Conservation (phyloP, 2,329 filamentous ascomycete species). For the Diaporthe batatas region DNA sequence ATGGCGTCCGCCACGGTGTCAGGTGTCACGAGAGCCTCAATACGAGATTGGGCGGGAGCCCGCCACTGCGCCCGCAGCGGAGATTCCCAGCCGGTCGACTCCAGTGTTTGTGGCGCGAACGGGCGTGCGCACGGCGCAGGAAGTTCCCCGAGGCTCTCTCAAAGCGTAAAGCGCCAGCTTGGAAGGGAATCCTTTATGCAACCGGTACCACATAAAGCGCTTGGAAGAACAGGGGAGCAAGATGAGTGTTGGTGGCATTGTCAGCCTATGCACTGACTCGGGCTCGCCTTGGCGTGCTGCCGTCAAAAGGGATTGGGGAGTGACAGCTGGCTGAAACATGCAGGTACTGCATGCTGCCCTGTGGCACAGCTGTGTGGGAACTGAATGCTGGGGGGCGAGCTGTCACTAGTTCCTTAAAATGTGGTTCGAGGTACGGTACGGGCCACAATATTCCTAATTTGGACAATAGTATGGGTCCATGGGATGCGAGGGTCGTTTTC, state of each 20-base stretch:
- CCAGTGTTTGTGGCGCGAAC: background rate
- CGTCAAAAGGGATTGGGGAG: background rate
- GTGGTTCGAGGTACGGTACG: conserved; percentile 3
- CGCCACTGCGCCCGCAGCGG: background rate
- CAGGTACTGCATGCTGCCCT: conserved; percentile 3
- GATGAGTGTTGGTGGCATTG: conserved; percentile 11
- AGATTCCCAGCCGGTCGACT: background rate
- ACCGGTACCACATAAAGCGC: conserved; percentile 26
- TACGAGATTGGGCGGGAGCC: conserved; percentile 6
- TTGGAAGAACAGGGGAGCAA: conserved; percentile 1
- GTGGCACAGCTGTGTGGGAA: background rate
- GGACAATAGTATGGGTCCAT: background rate
- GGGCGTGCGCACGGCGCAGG: background rate
- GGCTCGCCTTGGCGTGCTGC: background rate
- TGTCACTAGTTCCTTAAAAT: background rate
- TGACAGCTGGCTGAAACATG: background rate
- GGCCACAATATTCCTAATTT: conserved; percentile 22
- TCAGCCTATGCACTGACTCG: conserved; percentile 26
- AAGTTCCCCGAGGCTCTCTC: background rate
- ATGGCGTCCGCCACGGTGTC: too few species aligned
- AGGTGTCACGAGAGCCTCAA: background rate
- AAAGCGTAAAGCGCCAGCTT: conserved; percentile 6
- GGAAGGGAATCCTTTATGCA: background rate
- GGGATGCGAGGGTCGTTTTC: conserved; percentile 7
- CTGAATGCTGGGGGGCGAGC: background rate